Percentiles rank a stretch among this genome's conserved stretches.
phyloP scores from a whole-genome alignment of 768 basidiomycete species.

The Lyophyllum decastes region DNA sequence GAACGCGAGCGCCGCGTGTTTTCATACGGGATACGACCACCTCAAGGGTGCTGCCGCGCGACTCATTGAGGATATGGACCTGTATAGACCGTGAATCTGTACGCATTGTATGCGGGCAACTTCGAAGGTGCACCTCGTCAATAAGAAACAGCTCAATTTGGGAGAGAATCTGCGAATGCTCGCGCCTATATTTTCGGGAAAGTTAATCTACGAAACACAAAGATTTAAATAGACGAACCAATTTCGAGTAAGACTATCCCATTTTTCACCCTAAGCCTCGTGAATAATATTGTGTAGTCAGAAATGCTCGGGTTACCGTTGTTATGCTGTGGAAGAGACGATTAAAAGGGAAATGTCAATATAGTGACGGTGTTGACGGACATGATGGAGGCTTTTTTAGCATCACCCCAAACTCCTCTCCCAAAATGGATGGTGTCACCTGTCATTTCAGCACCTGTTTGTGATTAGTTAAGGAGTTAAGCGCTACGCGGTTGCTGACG shows the following conservation, averaged over 20 bases:
- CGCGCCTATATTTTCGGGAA: conserved; percentile 43
- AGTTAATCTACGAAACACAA: not conserved
- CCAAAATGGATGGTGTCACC: conserved; percentile 83
- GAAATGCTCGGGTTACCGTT: conserved; percentile 48
- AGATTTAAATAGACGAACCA: conserved; percentile 46
- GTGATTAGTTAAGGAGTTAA: not conserved
- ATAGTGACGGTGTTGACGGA: conserved; percentile 30
- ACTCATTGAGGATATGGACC: conserved; percentile 93
- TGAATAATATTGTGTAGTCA: not conserved
- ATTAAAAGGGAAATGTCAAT: not conserved
- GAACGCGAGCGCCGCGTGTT: conserved; percentile 61
- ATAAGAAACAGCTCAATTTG: conserved; percentile 82
- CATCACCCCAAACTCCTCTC: conserved; percentile 68
- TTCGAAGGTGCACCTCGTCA: conserved; percentile 66
- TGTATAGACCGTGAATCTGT: conserved; percentile 29
- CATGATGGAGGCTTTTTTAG: conserved; percentile 81
- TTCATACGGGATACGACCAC: conserved; percentile 96
- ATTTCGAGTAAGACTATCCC: conserved; percentile 90
- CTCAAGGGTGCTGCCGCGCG: conserved; percentile 89
- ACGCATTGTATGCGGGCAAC: not conserved
- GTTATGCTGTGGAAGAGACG: conserved; percentile 55
- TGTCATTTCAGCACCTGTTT: conserved; percentile 82
- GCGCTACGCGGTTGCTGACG: not conserved
- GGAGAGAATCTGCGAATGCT: conserved; percentile 66
- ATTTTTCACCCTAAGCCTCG: conserved; percentile 80